A percentile compares a stretch with the other conserved stretches of the same genome.
Conservation (phyloP, 1,284 basidiomycete species). For the Schizophyllum commune region DNA sequence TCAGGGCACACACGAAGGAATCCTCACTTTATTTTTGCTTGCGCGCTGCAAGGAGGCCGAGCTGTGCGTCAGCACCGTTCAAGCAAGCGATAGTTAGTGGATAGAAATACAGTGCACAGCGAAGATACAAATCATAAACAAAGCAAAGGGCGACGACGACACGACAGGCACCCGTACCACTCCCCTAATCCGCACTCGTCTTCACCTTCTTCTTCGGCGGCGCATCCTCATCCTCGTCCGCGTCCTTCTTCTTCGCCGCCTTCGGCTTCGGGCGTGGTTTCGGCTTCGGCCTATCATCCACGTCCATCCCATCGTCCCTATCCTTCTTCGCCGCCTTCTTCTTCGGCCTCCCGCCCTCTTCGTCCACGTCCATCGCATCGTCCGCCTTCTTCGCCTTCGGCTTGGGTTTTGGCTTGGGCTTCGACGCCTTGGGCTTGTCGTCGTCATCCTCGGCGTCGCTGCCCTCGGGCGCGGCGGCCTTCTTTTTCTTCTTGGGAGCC, state of each 20-base stretch:
- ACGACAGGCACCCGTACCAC: background rate
- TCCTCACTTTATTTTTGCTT: too few species aligned
- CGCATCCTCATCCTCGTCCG: constrained; percentile 41
- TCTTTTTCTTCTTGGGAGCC: constrained; percentile 19
- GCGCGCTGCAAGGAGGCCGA: too few species aligned
- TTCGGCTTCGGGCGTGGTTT: constrained; percentile 43
- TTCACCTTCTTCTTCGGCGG: constrained; percentile 70
- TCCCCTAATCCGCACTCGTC: constrained; percentile 17
- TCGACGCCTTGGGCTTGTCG: constrained; percentile 13
- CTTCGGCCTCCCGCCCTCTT: constrained; percentile 14
- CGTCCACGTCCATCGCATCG: constrained; percentile 17
- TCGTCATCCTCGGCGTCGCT: constrained; percentile 24
- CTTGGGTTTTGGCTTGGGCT: constrained; percentile 8
- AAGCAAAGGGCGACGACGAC: background rate
- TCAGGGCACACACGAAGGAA: too few species aligned
- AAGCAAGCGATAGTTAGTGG: background rate
- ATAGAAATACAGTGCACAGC: background rate
- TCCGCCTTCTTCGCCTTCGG: constrained; percentile 7
- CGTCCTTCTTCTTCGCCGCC: constrained; percentile 28
- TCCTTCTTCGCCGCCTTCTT: constrained; percentile 16
- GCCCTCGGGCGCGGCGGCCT: constrained; percentile 18
- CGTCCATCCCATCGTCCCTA: constrained; percentile 13
- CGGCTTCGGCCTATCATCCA: constrained; percentile 14
- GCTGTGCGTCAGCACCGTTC: too few species aligned
- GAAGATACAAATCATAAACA: background rate